These are phyloP conservation scores for Lanmaoa pseudosensibilis DNA, from an alignment of 768 basidiomycete species.

Conservation along the genomic window DNA sequence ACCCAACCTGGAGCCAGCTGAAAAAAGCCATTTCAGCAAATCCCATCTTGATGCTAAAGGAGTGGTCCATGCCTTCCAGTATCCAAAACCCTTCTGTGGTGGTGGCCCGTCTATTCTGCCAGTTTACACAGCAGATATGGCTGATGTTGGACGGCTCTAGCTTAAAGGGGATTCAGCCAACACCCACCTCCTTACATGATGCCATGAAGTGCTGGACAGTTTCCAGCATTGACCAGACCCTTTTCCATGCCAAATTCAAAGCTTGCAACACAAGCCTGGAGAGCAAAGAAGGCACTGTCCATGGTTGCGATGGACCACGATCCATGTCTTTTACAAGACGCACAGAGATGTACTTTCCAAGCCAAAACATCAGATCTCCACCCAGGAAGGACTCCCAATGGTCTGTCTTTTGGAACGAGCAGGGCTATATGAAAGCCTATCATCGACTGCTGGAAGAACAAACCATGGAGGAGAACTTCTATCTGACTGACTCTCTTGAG, in stretches of 20 bases:
- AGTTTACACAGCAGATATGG: background rate
- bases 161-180: background rate
- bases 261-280: background rate
- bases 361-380: rapidly evolving
- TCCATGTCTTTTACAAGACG: background rate
- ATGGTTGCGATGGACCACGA: background rate
- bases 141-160: too few relatives aligned
- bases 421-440: background rate
- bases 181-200: background rate
- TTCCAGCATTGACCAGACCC: background rate
- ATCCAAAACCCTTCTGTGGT: background rate
- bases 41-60: background rate
- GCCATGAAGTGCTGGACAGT: background rate
- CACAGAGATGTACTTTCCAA: background rate
- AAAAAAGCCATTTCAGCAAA: background rate
- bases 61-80: background rate
- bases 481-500: background rate
- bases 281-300: background rate
- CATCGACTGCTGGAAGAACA: background rate
- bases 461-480: background rate
- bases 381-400: background rate
- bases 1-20: background rate
- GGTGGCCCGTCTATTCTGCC: background rate
- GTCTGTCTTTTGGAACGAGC: background rate
- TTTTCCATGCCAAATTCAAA: background rate